Base-by-base conservation (phyloP, 139 green algal genomes). In the Tetradesmus lagerheimii region DNA sequence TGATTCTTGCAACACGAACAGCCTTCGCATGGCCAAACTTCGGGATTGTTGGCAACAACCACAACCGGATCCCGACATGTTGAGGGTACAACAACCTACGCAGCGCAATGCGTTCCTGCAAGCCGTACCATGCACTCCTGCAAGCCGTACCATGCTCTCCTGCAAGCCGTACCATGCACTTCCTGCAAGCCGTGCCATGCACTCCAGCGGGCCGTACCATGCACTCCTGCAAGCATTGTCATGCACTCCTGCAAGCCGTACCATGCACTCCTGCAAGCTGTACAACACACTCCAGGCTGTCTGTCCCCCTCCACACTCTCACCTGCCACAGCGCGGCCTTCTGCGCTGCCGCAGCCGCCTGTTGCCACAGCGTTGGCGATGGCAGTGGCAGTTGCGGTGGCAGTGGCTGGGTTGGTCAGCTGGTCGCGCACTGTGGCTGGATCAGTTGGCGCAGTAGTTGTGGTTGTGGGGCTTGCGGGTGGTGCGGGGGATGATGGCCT, bases 321-420 rank as follows among this genome's bases (percentile, higher is more conserved):
- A 87, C 82, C 11, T 87, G 82, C 53, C 37, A 87, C n/a, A 37
- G 82, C 82, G 15, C 62, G 53, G 23, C 29, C 82, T 18, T 57
- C 53, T 25, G 53, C 35, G 35, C 57, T 87, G 53, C 34, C 34
- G 3, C 82, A 87, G 34, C 57, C 82, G n/a, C 82, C 82, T 25
- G 39, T 20, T 25, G 53, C 47, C 12, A 34, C 23, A 39, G 82
- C 82, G 79, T 74, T 87, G 82, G 82, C 57, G n/a, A 87, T 6
- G 18, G 82, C 82, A 29, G 16, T 18, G 41, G 82, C 82, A 27
- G 82, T 38, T 25, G 82, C 57, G 16, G 35, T 29, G 1, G 82
- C 53, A 25, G 18, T 29, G 34, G 31, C 16, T 11, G 39, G 34
- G 45, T 74, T 43, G 16, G 82, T 87, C 23, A 87, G 57, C 18